Evolutionary conservation across 495 filamentous ascomycete genomes (phyloP).

Genomic region (Xylaria scruposa): DNA sequence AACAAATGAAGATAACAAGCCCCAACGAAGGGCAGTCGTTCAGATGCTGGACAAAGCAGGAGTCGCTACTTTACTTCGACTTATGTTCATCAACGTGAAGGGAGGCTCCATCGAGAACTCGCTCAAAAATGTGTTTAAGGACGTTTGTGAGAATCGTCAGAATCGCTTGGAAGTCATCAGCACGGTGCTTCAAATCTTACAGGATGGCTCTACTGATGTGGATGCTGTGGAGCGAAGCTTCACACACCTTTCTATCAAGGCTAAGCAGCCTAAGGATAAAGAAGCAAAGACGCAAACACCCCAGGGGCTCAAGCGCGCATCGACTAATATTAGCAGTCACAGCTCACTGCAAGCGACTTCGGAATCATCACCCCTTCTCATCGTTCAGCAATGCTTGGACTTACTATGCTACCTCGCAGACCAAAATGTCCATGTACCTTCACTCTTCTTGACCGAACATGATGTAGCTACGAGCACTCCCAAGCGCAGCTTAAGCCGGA

Average conservation of each 20-base stretch:
- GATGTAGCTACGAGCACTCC: conserved; percentile 72
- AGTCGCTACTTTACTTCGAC: conserved; percentile 87
- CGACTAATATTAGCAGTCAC: conserved; percentile 60
- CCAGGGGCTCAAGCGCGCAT: conserved; percentile 72
- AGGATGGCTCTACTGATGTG: conserved; percentile 92
- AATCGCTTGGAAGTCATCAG: conserved; percentile 95
- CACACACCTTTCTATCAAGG: conserved; percentile 85
- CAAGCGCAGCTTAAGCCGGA: conserved; percentile 78
- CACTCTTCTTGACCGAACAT: conserved; percentile 95
- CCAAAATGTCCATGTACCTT: conserved; percentile 81
- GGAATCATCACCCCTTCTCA: conserved; percentile 90
- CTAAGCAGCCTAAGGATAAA: conserved; percentile 74
- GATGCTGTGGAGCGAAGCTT: conserved; percentile 95
- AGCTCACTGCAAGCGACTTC: conserved; percentile 61
- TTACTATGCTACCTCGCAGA: conserved; percentile 80
- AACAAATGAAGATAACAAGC: conserved; percentile 58
- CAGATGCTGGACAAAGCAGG: conserved; percentile 98
- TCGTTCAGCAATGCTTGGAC: conserved; percentile 92
- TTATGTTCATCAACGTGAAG: conserved; percentile 96
- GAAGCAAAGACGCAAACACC: conserved; percentile 74
- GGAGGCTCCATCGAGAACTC: conserved; percentile 76
- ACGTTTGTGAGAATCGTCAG: conserved; percentile 91
- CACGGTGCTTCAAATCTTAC: conserved; percentile 90
- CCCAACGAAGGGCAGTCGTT: conserved; percentile 77
- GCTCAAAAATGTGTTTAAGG: conserved; percentile 82